These are phyloP conservation scores for Caryopteris hybrid DNA, from an alignment of 305 asterid genomes.

Conservation along the genomic window DNA sequence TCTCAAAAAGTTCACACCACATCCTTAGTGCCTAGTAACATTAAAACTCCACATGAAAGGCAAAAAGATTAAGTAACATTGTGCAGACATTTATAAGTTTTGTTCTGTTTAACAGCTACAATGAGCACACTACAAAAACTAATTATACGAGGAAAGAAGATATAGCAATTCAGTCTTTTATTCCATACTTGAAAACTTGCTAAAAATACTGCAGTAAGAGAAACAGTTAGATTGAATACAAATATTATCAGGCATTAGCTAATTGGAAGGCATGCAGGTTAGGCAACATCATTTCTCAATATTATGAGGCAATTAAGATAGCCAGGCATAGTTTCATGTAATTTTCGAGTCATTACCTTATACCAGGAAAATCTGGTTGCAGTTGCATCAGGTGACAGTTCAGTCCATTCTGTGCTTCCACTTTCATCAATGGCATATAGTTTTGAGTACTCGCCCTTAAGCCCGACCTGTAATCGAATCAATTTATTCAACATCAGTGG, in stretches of 20 bases:
- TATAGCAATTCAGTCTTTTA: not conserved
- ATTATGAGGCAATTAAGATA: conserved; percentile 6
- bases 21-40: not conserved
- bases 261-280: not conserved
- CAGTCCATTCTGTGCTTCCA: conserved; percentile 45
- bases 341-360: conserved; percentile 46
- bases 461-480: conserved; percentile 57
- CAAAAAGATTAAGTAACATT: not conserved
- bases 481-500: conserved; percentile 13
- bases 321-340: not conserved
- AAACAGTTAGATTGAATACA: not conserved
- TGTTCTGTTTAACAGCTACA: not conserved
- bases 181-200: not conserved
- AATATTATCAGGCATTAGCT: not conserved
- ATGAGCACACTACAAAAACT: not conserved
- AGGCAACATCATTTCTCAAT: not conserved
- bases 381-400: conserved; percentile 42
- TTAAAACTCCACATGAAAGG: not conserved
- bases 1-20: not conserved
- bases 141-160: not conserved
- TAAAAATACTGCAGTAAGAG: not conserved
- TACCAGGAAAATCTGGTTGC: conserved; percentile 79
- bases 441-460: conserved; percentile 63
- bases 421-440: conserved; percentile 36
- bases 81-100: not conserved